These are phyloP conservation scores for Blakeslea trispora DNA, from an alignment of 371 early-diverging fungal genomes.

Conservation along the genomic window DNA sequence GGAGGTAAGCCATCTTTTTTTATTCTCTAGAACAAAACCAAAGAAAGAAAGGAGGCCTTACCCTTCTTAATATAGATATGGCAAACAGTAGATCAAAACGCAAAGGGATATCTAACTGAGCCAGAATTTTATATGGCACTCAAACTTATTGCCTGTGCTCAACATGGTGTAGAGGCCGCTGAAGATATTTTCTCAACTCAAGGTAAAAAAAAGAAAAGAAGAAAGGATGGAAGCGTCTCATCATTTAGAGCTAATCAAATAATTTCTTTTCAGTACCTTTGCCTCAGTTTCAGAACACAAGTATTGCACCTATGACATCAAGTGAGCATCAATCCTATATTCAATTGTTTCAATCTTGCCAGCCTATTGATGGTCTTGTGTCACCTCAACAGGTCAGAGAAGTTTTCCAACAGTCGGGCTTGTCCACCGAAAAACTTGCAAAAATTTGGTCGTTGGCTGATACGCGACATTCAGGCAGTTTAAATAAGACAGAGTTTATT, in stretches of 20 bases:
- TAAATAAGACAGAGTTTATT: conserved; percentile 65
- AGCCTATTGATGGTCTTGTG: conserved; percentile 14
- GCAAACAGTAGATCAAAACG: conserved; percentile 13
- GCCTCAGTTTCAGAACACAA: conserved; percentile 7
- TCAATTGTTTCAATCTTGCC: conserved; percentile 17
- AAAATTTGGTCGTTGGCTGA: conserved; percentile 52
- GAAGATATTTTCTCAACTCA: conserved; percentile 6
- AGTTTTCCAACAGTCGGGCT: conserved; percentile 15
- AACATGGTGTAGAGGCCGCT: conserved; percentile 14
- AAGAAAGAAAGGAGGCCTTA: background rate
- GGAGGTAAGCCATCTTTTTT: conserved; percentile 50
- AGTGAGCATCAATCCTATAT: conserved; percentile 21
- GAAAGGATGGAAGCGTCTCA: background rate
- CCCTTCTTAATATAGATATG: conserved; percentile 10
- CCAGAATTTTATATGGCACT: conserved; percentile 19
- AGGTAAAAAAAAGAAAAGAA: conserved; percentile 6
- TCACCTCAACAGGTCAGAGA: conserved; percentile 15
- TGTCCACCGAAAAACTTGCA: conserved; percentile 14
- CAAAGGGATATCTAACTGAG: conserved; percentile 7
- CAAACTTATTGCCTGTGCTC: conserved; percentile 27
- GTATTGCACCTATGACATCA: conserved; percentile 14
- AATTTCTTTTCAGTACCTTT: conserved; percentile 5
- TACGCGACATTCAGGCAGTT: conserved; percentile 53
- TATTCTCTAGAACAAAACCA: background rate
- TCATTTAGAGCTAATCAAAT: background rate